These are phyloP conservation scores for Colletotrichum shisoi DNA, from an alignment of 2,329 filamentous ascomycete genomes.

Conservation along the genomic window DNA sequence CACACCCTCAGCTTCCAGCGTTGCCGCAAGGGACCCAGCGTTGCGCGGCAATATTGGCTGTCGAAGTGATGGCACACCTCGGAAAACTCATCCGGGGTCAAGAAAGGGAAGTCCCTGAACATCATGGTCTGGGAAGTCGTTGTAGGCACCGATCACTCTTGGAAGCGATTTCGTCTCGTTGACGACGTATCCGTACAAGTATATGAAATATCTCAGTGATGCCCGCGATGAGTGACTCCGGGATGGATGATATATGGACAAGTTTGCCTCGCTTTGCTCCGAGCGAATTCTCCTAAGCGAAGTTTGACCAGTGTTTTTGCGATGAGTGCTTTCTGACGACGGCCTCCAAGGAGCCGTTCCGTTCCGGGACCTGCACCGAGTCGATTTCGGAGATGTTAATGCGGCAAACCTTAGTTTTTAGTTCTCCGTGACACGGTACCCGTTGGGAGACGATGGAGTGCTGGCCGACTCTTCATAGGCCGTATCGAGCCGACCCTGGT, in stretches of 20 bases:
- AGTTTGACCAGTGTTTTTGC: background rate
- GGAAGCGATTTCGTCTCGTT: background rate
- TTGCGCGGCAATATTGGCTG: conserved; percentile 65
- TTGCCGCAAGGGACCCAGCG: conserved; percentile 61
- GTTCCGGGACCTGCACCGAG: background rate
- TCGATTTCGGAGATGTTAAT: background rate
- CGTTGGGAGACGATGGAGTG: conserved; percentile 7
- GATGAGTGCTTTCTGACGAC: background rate
- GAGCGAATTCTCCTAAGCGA: no score
- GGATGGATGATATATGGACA: background rate
- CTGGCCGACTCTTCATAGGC: conserved; percentile 20
- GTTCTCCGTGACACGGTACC: background rate
- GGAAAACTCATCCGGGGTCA: conserved; percentile 69
- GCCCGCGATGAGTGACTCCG: background rate
- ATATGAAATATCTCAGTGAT: background rate
- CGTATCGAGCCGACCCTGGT: conserved; percentile 17
- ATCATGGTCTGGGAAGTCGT: conserved; percentile 8
- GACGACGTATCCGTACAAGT: background rate
- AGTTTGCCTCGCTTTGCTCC: background rate
- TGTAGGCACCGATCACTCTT: no score
- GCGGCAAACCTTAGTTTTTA: conserved; percentile 5
- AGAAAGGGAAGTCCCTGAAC: conserved; percentile 66
- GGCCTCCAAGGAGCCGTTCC: background rate
- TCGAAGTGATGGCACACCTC: conserved; percentile 71
- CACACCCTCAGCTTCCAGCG: conserved; percentile 64